These are phyloP conservation scores for Fusarium fujikuroi DNA, from an alignment of 2,329 filamentous ascomycete species.

Conservation along the genomic window DNA sequence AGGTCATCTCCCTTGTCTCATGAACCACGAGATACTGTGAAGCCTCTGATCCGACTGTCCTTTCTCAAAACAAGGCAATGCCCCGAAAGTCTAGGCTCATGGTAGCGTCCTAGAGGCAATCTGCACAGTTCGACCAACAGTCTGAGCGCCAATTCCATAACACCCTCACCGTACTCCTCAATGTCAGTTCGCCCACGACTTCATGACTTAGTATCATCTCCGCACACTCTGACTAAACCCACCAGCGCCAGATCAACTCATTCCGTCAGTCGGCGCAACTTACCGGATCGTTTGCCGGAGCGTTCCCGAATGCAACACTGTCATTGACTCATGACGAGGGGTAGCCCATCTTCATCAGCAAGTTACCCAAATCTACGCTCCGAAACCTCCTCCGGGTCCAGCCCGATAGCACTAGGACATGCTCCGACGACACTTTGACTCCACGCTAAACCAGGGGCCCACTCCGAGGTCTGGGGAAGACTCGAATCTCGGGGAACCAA, in stretches of 20 bases:
- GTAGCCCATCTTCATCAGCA: background rate
- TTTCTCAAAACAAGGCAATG: background rate
- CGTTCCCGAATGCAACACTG: background rate
- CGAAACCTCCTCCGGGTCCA: background rate
- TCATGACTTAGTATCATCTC: background rate
- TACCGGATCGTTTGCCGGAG: background rate
- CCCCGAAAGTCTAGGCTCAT: fast-evolving
- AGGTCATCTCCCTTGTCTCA: too few species aligned
- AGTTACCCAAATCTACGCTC: background rate
- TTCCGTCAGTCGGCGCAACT: background rate
- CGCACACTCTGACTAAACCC: fast-evolving
- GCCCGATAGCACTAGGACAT: slow-evolving; percentile 13
- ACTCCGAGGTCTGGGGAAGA: background rate
- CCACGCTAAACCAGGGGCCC: background rate
- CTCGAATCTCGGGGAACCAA: background rate
- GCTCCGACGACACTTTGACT: background rate
- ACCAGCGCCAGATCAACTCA: background rate
- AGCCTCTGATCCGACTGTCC: too few species aligned
- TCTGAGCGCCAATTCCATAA: background rate
- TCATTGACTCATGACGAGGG: background rate
- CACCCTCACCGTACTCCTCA: background rate
- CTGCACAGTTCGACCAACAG: background rate
- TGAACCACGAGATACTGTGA: too few species aligned
- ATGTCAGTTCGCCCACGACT: background rate
- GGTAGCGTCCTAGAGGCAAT: fast-evolving